These are phyloP conservation scores for Pseudogymnoascus sp. DNA, from an alignment of 2,329 filamentous ascomycete genomes.

Conservation along the genomic window DNA sequence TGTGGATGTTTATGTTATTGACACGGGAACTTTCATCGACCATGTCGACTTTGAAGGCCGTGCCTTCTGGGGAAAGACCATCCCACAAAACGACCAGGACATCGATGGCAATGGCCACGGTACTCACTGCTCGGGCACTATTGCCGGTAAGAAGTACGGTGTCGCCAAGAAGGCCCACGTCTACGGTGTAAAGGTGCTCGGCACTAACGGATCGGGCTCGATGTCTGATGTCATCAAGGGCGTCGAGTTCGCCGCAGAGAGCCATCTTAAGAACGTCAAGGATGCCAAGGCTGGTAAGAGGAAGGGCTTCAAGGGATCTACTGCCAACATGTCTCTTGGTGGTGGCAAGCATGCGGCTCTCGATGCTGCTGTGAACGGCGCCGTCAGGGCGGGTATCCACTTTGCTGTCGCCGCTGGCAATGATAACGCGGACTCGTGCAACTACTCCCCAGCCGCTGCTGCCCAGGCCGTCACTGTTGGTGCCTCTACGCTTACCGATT, in stretches of 20 bases:
- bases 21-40: constrained; percentile 88
- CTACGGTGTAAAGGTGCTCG: constrained; percentile 96
- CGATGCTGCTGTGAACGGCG: constrained; percentile 88
- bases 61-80: constrained; percentile 94
- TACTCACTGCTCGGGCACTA: constrained; percentile 97
- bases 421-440: constrained; percentile 98
- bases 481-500: constrained; percentile 85
- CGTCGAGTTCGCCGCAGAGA: constrained; percentile 84
- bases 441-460: constrained; percentile 95
- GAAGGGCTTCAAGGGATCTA: constrained; percentile 97
- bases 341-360: constrained; percentile 93
- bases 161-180: constrained; percentile 98
- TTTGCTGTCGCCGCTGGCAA: constrained; percentile 98
- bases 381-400: constrained; percentile 85
- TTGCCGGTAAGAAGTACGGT: constrained; percentile 97
- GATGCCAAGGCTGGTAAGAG: constrained; percentile 77
- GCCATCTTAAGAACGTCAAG: constrained; percentile 69
- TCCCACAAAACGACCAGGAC: constrained; percentile 77
- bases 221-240: constrained; percentile 99
- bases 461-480: constrained; percentile 90
- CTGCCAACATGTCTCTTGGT: constrained; percentile 98
- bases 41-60: constrained; percentile 98
- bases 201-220: constrained; percentile 92
- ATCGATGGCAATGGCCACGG: constrained; percentile 96
- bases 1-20: constrained; percentile 97